Conservation (phyloP, 2,329 filamentous ascomycete genomes). For the Sporothrix globosa region DNA sequence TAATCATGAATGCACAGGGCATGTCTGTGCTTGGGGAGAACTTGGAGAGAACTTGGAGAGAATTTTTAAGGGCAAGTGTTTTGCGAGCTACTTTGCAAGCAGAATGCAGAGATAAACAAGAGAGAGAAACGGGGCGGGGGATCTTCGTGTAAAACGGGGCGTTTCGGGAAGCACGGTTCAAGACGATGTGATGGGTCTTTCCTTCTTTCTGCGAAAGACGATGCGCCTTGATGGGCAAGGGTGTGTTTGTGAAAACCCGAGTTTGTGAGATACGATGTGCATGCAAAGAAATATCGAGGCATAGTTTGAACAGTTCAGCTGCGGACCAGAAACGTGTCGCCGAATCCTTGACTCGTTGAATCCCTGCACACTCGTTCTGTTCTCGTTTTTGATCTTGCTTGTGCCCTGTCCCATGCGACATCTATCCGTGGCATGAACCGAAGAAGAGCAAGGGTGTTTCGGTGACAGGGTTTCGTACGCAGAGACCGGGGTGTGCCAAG, state of each 20-base stretch:
- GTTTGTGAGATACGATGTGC: neutral
- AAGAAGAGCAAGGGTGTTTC: constrained; percentile 5
- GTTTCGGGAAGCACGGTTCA: constrained; percentile 16
- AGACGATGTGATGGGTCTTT: neutral
- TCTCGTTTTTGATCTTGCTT: neutral
- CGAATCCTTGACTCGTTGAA: neutral
- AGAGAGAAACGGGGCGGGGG: constrained; percentile 11
- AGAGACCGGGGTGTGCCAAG: neutral
- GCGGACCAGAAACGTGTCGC: constrained; percentile 17
- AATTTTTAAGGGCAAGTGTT: no score
- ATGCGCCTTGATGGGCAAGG: neutral
- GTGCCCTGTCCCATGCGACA: neutral
- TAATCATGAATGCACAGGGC: neutral
- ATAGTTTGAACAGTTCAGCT: constrained; percentile 1
- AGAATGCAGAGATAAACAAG: neutral
- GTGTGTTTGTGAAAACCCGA: neutral
- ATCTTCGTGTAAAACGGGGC: constrained; percentile 3
- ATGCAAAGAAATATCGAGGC: neutral
- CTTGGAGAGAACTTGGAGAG: no score
- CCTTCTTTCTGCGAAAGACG: neutral
- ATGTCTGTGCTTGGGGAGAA: neutral
- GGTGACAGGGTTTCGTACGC: neutral
- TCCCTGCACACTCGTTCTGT: neutral
- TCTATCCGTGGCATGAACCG: neutral
- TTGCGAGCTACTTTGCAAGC: neutral